phyloP scores from a whole-genome alignment of 257 asterid species.

The Ilex asprella region DNA sequence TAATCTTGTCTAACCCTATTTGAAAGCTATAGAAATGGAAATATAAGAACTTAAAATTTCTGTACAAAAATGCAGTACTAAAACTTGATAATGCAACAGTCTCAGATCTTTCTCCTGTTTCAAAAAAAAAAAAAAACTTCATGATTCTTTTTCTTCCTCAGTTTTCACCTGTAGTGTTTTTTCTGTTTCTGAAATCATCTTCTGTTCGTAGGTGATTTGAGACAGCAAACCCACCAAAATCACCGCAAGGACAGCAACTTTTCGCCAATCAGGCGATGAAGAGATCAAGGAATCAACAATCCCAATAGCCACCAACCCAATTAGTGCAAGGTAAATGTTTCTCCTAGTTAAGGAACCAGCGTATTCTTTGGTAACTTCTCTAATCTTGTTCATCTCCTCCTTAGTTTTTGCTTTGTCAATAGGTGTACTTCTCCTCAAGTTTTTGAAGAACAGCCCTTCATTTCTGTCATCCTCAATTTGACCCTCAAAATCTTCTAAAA shows the following conservation, averaged over 20 bases:
- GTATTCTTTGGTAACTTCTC: slow-evolving; percentile 40
- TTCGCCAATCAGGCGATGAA: slow-evolving; percentile 52
- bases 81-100: no score
- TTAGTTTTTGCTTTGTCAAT: slow-evolving; percentile 46
- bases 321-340: slow-evolving; percentile 64
- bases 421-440: slow-evolving; percentile 40
- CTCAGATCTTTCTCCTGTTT: neutral
- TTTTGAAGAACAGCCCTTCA: slow-evolving; percentile 85
- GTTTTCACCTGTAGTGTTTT: slow-evolving; percentile 29
- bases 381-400: slow-evolving; percentile 60
- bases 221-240: slow-evolving; percentile 69
- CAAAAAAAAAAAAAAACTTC: slow-evolving; percentile 8
- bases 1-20: no score
- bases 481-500: slow-evolving; percentile 51
- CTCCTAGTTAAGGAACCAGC: slow-evolving; percentile 60
- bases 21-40: neutral
- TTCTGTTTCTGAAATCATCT: slow-evolving; percentile 40
- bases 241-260: slow-evolving; percentile 59
- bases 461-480: slow-evolving; percentile 56
- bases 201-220: slow-evolving; percentile 73
- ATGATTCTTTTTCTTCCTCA: slow-evolving; percentile 28
- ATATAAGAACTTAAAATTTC: neutral
- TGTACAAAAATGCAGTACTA: no score
- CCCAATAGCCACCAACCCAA: slow-evolving; percentile 55
- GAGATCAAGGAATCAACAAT: slow-evolving; percentile 51